phyloP scores from a whole-genome alignment of 495 filamentous ascomycete species.

The Aspergillus indologenus region DNA sequence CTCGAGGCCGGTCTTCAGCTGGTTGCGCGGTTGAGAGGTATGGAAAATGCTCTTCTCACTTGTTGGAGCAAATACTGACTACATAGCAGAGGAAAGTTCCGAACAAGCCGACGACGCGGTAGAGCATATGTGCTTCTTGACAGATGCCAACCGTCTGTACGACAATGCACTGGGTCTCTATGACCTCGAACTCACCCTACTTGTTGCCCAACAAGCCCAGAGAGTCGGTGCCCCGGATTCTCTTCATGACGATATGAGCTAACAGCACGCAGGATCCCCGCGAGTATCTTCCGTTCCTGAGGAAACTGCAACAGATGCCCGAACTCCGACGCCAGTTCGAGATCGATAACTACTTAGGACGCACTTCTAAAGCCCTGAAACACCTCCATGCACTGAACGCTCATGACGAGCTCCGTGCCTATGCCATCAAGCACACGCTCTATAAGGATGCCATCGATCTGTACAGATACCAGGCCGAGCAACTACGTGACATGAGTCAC shows the following conservation, averaged over 20 bases:
- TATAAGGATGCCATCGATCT: slow-evolving; percentile 73
- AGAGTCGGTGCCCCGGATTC: slow-evolving; percentile 44
- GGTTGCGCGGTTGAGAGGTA: slow-evolving; percentile 68
- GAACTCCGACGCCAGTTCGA: slow-evolving; percentile 67
- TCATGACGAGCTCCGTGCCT: slow-evolving; percentile 73
- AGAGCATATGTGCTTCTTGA: slow-evolving; percentile 94
- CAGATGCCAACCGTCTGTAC: slow-evolving; percentile 90
- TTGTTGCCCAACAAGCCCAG: slow-evolving; percentile 94
- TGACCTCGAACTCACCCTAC: slow-evolving; percentile 80
- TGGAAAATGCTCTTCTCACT: slow-evolving; percentile 10
- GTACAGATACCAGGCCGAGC: slow-evolving; percentile 74
- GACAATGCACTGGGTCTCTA: slow-evolving; percentile 88
- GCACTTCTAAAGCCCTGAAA: slow-evolving; percentile 69
- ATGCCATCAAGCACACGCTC: slow-evolving; percentile 73
- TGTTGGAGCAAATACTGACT: slow-evolving; percentile 17
- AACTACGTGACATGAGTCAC: slow-evolving; percentile 59
- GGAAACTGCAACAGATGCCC: slow-evolving; percentile 72
- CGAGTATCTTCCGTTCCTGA: slow-evolving; percentile 93
- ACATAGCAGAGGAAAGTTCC: slow-evolving; percentile 50
- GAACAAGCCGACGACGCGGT: slow-evolving; percentile 77
- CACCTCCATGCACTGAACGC: slow-evolving; percentile 65
- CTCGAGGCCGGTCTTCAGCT: slow-evolving; percentile 81
- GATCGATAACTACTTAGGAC: slow-evolving; percentile 83
- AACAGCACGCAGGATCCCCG: slow-evolving; percentile 62
- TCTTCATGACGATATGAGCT: neutral